A percentile compares a stretch with the other conserved stretches of the same genome.
Conservation (phyloP, 257 asterid species). For the Solanum chaucha region DNA sequence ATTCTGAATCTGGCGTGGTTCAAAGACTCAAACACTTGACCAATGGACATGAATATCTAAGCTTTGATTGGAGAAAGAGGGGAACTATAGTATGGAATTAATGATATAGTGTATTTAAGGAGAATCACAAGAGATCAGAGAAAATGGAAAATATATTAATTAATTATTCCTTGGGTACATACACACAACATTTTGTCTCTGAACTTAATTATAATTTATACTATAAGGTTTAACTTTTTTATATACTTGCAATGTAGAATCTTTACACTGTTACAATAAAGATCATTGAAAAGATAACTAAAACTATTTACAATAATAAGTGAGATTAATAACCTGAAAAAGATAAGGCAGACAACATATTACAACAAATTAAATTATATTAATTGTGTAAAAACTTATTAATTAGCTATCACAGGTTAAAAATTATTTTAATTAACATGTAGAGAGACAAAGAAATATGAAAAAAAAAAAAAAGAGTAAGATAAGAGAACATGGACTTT, state of each 20-base stretch:
- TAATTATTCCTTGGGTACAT: conserved; percentile 7
- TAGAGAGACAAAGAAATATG: neutral
- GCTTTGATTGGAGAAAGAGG: conserved; percentile 24
- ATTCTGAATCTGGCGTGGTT: neutral
- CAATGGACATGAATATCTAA: neutral
- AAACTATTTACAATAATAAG: neutral
- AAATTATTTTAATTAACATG: neutral
- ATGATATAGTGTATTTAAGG: conserved; percentile 36
- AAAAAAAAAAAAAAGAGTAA: conserved; percentile 1
- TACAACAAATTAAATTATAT: neutral
- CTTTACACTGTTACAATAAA: neutral
- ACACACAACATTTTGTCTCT: conserved; percentile 14
- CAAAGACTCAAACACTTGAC: neutral
- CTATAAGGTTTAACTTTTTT: neutral
- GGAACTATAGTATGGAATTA: conserved; percentile 25
- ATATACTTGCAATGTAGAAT: conserved; percentile 1
- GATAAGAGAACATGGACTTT: conserved; percentile 79
- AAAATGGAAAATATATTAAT: neutral
- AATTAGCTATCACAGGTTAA: neutral
- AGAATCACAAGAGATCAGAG: conserved; percentile 24
- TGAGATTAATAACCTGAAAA: neutral
- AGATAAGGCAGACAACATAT: neutral
- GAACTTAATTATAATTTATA: conserved; percentile 1
- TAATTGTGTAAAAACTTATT: neutral
- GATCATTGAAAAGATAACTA: neutral